Conservation (phyloP, 345 rosid genomes). For the Ailanthus altissimus region DNA sequence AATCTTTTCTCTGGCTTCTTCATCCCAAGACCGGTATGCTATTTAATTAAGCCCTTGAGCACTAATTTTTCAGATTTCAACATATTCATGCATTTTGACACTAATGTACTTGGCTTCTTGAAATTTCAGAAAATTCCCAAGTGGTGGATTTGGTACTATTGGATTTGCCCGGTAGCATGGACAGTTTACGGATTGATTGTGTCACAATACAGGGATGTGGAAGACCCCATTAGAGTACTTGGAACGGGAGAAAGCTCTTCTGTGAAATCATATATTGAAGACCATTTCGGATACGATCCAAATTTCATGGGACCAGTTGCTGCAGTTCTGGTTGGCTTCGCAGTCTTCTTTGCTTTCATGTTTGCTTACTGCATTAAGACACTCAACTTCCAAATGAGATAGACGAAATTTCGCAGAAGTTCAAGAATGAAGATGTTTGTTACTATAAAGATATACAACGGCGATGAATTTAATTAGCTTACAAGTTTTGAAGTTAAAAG, state of each 20-base stretch:
- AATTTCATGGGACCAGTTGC: conserved; percentile 68
- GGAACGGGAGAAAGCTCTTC: conserved; percentile 28
- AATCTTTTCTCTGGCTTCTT: conserved; percentile 84
- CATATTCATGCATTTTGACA: no score
- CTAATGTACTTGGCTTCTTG: no score
- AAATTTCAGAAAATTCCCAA: no score
- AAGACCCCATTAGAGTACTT: conserved; percentile 40
- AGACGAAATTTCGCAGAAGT: no score
- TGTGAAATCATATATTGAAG: conserved; percentile 35
- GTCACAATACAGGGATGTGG: conserved; percentile 67
- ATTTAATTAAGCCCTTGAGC: no score
- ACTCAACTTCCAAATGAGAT: conserved; percentile 74
- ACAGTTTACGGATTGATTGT: conserved; percentile 62
- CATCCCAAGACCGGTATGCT: conserved; percentile 70
- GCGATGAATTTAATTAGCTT: neutral
- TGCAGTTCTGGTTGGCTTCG: conserved; percentile 53
- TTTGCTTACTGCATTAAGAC: conserved; percentile 69
- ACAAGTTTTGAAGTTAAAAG: neutral
- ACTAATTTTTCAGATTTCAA: no score
- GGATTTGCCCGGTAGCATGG: conserved; percentile 88
- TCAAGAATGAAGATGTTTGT: no score
- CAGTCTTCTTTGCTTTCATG: conserved; percentile 61
- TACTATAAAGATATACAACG: no score
- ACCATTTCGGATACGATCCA: conserved; percentile 52
- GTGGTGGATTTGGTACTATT: conserved; percentile 42